These are phyloP conservation scores for Ophiocordyceps australis DNA, from an alignment of 2,329 filamentous ascomycete species.

Conservation along the genomic window DNA sequence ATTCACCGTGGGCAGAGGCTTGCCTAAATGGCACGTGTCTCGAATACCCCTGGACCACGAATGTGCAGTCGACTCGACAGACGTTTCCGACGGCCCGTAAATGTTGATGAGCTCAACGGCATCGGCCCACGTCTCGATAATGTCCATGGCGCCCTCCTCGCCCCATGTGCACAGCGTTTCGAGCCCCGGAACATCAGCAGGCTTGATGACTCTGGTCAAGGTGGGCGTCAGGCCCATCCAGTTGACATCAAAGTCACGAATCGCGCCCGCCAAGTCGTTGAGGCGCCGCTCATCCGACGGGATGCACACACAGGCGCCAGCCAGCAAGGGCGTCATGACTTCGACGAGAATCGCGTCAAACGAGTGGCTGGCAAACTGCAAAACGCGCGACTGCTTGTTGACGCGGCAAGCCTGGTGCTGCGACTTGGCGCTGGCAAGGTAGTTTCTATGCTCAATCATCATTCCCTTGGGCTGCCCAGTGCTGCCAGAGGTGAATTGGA, in stretches of 20 bases:
- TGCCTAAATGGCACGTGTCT: not conserved
- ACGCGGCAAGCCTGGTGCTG: too few relatives aligned
- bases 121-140: slow-evolving; percentile 2
- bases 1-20: not conserved
- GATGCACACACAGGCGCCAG: too few relatives aligned
- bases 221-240: not conserved
- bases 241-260: not conserved
- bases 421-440: too few relatives aligned
- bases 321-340: too few relatives aligned
- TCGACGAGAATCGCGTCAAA: too few relatives aligned
- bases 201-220: not conserved
- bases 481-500: too few relatives aligned
- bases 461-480: too few relatives aligned
- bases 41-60: not conserved
- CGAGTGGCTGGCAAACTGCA: too few relatives aligned
- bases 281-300: too few relatives aligned
- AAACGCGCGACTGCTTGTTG: too few relatives aligned
- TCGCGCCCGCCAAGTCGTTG: not conserved
- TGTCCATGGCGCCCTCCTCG: not conserved
- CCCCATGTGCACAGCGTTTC: not conserved
- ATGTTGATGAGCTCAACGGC: slow-evolving; percentile 1
- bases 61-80: not conserved
- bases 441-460: too few relatives aligned
- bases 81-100: slow-evolving; percentile 2
- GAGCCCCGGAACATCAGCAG: not conserved